Conservation (phyloP, 1,284 basidiomycete species). For the Melampsora americana region DNA sequence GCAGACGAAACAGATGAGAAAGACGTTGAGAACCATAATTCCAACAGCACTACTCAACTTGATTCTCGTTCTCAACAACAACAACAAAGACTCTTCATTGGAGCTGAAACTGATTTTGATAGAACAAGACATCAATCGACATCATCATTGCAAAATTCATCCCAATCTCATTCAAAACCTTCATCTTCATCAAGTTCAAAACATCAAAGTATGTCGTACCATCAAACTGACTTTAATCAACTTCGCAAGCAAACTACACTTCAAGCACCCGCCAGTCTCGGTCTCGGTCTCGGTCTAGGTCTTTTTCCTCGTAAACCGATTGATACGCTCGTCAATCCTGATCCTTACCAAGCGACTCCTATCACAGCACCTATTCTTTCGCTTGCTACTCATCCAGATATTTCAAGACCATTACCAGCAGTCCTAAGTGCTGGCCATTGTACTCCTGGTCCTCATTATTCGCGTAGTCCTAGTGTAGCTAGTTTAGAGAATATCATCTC, state of each 20-base stretch:
- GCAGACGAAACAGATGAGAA: too few species aligned
- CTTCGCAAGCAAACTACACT: background rate
- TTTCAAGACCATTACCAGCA: background rate
- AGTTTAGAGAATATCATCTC: background rate
- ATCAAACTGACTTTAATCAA: background rate
- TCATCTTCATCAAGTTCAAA: background rate
- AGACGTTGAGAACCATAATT: too few species aligned
- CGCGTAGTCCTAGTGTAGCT: background rate
- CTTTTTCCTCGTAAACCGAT: background rate
- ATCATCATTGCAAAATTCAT: too few species aligned
- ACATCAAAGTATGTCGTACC: background rate
- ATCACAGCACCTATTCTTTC: slow-evolving; percentile 3
- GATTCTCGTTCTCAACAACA: background rate
- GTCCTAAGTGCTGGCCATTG: background rate
- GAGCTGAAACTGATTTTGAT: background rate
- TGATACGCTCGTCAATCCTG: background rate
- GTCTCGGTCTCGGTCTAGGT: slow-evolving; percentile 9
- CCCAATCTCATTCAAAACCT: background rate
- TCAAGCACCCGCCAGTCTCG: background rate
- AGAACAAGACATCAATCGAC: too few species aligned
- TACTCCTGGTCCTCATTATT: background rate
- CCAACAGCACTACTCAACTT: too few species aligned
- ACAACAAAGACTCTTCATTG: background rate
- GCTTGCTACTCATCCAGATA: slow-evolving; percentile 11
- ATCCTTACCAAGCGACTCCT: background rate